Evolutionary conservation across 768 basidiomycete genomes (phyloP).

Genomic region (Chalciporus sphaerocephalus): DNA sequence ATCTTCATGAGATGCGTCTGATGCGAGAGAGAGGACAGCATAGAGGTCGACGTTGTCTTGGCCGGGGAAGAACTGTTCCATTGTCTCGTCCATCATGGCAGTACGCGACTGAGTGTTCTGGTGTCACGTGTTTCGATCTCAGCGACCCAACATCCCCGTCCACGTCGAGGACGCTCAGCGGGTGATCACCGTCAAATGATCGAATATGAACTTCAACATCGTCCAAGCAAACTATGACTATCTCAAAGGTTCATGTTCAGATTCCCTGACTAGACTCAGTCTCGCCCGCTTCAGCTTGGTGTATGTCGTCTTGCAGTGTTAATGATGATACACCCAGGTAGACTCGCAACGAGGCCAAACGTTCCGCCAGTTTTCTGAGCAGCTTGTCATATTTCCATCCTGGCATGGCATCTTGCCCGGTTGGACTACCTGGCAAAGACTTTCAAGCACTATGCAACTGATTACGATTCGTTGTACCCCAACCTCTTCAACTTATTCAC

Average conservation of each 20-base stretch:
- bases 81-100: constrained; percentile 63
- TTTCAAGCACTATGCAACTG: neutral
- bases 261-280: too few species aligned
- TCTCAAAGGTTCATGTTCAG: too few species aligned
- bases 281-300: too few species aligned
- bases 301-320: neutral
- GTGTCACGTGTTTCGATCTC: constrained; percentile 4
- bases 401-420: neutral
- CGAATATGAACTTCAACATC: too few species aligned
- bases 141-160: too few species aligned
- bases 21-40: constrained; percentile 55
- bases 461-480: too few species aligned
- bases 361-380: neutral
- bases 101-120: neutral
- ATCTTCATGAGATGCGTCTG: constrained; percentile 54
- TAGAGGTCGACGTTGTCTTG: constrained; percentile 75
- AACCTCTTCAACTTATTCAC: too few species aligned
- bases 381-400: neutral
- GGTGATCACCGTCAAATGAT: too few species aligned
- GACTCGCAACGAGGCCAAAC: neutral
- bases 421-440: too few species aligned
- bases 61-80: constrained; percentile 72
- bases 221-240: neutral
- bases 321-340: neutral
- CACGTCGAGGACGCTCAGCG: too few species aligned